A percentile compares a stretch with the other conserved stretches of the same genome.
phyloP scores from a whole-genome alignment of 179 eudicot species.

The Patellifolia procumbens region DNA sequence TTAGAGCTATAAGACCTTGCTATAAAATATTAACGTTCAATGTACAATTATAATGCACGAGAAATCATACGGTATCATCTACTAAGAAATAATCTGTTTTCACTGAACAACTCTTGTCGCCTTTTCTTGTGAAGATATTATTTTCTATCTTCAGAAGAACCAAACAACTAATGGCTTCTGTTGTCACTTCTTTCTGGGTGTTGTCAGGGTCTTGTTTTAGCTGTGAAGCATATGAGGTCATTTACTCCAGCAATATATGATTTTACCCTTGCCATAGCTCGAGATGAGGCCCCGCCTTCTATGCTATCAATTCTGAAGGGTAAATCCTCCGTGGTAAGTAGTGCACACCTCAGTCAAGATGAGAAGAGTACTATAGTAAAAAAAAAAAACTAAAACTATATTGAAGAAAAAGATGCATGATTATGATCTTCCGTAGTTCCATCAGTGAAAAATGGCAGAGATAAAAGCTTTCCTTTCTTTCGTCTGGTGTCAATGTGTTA shows the following conservation, averaged over 20 bases:
- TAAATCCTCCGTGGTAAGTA: constrained; percentile 64
- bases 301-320: constrained; percentile 66
- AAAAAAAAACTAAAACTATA: neutral
- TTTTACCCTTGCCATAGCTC: constrained; percentile 61
- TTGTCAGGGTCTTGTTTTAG: constrained; percentile 68
- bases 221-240: constrained; percentile 69
- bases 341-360: neutral
- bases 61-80: neutral
- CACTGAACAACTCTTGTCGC: neutral
- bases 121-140: neutral
- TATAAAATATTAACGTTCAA: neutral
- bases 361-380: neutral
- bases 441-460: neutral
- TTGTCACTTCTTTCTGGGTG: constrained; percentile 8
- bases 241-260: constrained; percentile 79
- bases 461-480: neutral
- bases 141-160: neutral
- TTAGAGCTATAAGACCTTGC: neutral
- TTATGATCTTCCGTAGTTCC: neutral
- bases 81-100: neutral
- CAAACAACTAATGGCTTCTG: neutral
- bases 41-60: neutral
- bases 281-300: constrained; percentile 57
- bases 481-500: neutral
- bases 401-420: neutral